Base-by-base conservation (phyloP, 257 asterid species). In the Salvia hispanica region DNA sequence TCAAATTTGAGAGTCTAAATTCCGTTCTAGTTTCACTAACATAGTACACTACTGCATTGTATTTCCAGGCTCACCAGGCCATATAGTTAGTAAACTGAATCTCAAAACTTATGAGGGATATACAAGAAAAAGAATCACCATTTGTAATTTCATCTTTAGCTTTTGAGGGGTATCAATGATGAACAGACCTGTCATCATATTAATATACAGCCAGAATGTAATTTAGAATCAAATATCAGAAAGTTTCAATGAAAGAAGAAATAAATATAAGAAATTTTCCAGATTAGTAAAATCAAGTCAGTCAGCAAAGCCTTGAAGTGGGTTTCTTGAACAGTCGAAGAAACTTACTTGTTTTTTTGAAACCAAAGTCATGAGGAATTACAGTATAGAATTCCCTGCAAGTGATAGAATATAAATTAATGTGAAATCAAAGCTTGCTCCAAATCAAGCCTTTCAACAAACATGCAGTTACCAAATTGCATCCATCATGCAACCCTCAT, bases 341-440 rank as follows among this genome's bases (percentile, higher is more conserved):
- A 70, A 64, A 77, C 95, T 82, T 83, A 92, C 98, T 52, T 86
- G 87, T 88, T 70, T 90, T 84, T 61, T 71, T 72, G 77, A 79
- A 92, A 64, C 97, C 98, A 80, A 92, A 92, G 78, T 90, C 98
- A 72, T 92, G 98, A 39, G 98, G 98, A 66, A 92, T 82, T 65
- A 86, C 90, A 16, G 95, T 86, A 81, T 92, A 92, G 75, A 92
- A 92, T 82, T 92, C 95, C 86, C 98, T 92, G 88, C 80, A 82
- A 69, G 64, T 62, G n/a, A n/a, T n/a, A n/a, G n/a, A n/a, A n/a
- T 34, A 72, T 58, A 67, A 37, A 79, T 57, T 12, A 70, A 45
- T 14, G 58, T 16, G 67, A 58, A 62, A 53, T 55, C 56, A 60
- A 76, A 33, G 61, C 39, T 18, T 46, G 45, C 50, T 58, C 70